Conservation (phyloP, 2,329 filamentous ascomycete genomes). For the Trichoderma afroharzianum region DNA sequence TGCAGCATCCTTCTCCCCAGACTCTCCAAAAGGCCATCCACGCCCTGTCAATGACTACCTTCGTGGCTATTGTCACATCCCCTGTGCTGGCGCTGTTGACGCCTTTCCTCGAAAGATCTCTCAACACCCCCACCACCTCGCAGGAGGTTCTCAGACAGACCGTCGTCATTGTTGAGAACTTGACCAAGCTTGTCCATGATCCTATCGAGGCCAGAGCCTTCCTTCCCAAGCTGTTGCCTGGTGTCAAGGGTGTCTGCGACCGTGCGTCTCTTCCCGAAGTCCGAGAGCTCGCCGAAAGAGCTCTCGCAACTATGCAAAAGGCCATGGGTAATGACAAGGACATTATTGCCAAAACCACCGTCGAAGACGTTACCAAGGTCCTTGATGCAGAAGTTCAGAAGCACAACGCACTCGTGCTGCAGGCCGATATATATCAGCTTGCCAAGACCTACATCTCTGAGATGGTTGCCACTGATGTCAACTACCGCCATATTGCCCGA, state of each 20-base stretch:
- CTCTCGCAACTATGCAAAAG: constrained; percentile 83
- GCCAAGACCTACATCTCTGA: constrained; percentile 72
- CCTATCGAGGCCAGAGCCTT: constrained; percentile 93
- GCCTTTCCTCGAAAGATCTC: constrained; percentile 85
- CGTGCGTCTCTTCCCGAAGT: constrained; percentile 93
- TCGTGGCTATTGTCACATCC: constrained; percentile 92
- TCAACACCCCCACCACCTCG: constrained; percentile 85
- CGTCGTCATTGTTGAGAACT: constrained; percentile 93
- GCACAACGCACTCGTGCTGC: constrained; percentile 58
- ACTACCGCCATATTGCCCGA: constrained; percentile 72
- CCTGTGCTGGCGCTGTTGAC: constrained; percentile 93
- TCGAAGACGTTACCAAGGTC: constrained; percentile 70
- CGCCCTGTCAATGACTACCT: constrained; percentile 95
- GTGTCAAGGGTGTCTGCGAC: constrained; percentile 83
- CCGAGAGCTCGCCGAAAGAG: constrained; percentile 79
- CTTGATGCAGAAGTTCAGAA: constrained; percentile 74
- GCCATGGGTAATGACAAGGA: constrained; percentile 76
- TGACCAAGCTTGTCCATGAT: constrained; percentile 96
- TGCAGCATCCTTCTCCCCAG: constrained; percentile 88
- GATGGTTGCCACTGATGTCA: constrained; percentile 85
- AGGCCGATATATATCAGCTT: constrained; percentile 60
- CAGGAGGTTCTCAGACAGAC: constrained; percentile 96
- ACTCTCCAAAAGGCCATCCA: constrained; percentile 94
- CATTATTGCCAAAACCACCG: constrained; percentile 62
- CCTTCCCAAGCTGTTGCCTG: constrained; percentile 88